Evolutionary conservation across 306 rosid species (phyloP), one percentile per base, ranked within the genome.

Genomic region (Corylus heterophylla): DNA sequence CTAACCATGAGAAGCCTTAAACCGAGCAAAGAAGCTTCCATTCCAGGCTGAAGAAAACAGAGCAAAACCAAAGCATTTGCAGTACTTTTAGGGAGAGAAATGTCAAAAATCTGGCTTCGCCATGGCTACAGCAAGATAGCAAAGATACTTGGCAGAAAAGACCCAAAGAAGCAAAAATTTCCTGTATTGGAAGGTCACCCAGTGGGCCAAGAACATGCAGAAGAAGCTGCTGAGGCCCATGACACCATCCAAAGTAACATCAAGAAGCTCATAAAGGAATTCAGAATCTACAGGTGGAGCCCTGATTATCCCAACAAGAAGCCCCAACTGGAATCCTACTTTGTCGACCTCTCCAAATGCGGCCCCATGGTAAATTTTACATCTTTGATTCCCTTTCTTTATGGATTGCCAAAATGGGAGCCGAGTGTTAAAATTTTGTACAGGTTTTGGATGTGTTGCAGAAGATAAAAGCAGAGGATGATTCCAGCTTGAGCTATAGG

Each of bases 361-460:
- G 86, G 87, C 16, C 80, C 85, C 7, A 86, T 83, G 87, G 84
- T 80, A 54, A 17, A 9, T 17, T 17, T 14, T 3, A 31, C 35
- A 31, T 31, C 35, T 31, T 31, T 3, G 2, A 31, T 31, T 31
- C 3, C 35, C 35, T 31, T 31, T 31, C 20, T 8, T 0, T 18
- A 45, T 12, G 17, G 58, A 31, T 31, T 31, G 58, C 2, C 18
- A 54, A 54, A 54, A 20, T 54, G 18, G 18, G 13, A 20, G 44
- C 1, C 13, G 69, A 7, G 4, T 31, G 44, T 2, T 17, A 14
- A 16, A 16, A 31, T 47, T 64, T 35, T 54, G 67, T 63, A 42
- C 39, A 81, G 89, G 87, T 83, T 17, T 79, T 88, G 83, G 88
- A 88, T 76, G 89, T 83, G 29, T 63, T 85, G 44, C 86, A 83